Evolutionary conservation across 2,329 filamentous ascomycete species (phyloP).

Genomic region (Trichoderma cornu-damae): DNA sequence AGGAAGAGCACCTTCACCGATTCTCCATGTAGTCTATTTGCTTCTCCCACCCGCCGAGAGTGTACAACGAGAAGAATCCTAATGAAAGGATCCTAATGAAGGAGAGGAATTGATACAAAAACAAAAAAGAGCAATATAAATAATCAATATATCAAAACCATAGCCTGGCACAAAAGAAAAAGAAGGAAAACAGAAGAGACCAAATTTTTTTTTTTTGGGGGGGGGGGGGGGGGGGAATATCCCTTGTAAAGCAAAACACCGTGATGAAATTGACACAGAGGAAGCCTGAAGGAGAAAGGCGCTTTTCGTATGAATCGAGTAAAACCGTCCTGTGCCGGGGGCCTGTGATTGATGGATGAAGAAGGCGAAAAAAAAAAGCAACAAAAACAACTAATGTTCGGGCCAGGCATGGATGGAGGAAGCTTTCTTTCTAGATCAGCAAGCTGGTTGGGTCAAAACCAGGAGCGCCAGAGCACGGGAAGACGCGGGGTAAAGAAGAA

Average conservation of each 20-base stretch:
- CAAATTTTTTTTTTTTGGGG: no score
- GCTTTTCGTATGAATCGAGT: neutral
- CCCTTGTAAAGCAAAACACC: neutral
- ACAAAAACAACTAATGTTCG: neutral
- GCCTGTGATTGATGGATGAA: conserved; percentile 1
- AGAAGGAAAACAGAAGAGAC: neutral
- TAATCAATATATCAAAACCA: neutral
- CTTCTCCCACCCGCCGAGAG: neutral
- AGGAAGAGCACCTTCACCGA: neutral
- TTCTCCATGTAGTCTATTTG: neutral
- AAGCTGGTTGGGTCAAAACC: neutral
- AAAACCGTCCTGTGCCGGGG: neutral
- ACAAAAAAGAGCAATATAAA: neutral
- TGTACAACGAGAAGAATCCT: neutral
- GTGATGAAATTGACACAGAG: neutral
- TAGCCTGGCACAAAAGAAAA: neutral
- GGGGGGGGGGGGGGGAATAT: no score
- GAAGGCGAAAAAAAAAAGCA: neutral
- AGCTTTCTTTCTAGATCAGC: conserved; percentile 12
- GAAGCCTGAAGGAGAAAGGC: neutral
- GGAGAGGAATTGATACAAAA: neutral
- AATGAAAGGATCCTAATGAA: neutral
- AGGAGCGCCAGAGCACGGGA: neutral
- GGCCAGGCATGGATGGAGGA: conserved; percentile 4
- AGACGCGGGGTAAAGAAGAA: conserved; percentile 14